Base-by-base conservation (phyloP, 768 basidiomycete genomes). In the Dictyophora rubrovolvata region DNA sequence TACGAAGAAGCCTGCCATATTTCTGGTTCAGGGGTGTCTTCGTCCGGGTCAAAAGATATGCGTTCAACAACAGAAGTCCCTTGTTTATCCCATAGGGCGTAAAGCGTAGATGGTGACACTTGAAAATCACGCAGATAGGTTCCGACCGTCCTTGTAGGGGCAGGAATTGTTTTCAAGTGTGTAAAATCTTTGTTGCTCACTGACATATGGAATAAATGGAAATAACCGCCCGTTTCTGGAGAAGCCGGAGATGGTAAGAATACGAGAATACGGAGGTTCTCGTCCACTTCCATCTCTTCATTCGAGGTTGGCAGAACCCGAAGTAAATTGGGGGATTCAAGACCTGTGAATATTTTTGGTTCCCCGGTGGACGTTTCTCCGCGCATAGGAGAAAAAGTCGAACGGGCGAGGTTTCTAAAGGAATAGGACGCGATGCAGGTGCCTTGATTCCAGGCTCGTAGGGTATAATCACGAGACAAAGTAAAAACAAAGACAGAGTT, bases 381-480 rank as follows among this genome's bases (percentile, higher is more conserved):
- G 36, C 64, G 65, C 17, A 64, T 65, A 2, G 62, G 53, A 11
- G 62, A 54, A 21, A 69, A 56, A 6, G 35, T 22, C n/a, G 50
- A 34, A 20, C 49, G 50, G 49, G 18, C 17, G 6, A 28, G 20
- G 5, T 28, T 33, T 53, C 23, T 59, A 48, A 59, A 42, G 21
- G 48, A 16, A 28, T 59, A 59, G 8, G 57, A 59, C 14, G 57
- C 48, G 12, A 59, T 51, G 33, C 57, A 59, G 49, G 57, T 59
- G n/a, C 49, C 49, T 51, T 34, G 77, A 63, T 87, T 86, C 93
- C 93, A 97, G 48, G 89, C 75, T 42, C 92, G 80, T 47, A 98
- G 75, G 35, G 84, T 86, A 56, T 87, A 80, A 73, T 96, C 92
- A 56, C 92, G 79, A 9, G 93, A 93, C 47, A 98, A 77, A 1